phyloP scores from a whole-genome alignment of 352 stramenopile genomes.

The Pythium dissimile region DNA sequence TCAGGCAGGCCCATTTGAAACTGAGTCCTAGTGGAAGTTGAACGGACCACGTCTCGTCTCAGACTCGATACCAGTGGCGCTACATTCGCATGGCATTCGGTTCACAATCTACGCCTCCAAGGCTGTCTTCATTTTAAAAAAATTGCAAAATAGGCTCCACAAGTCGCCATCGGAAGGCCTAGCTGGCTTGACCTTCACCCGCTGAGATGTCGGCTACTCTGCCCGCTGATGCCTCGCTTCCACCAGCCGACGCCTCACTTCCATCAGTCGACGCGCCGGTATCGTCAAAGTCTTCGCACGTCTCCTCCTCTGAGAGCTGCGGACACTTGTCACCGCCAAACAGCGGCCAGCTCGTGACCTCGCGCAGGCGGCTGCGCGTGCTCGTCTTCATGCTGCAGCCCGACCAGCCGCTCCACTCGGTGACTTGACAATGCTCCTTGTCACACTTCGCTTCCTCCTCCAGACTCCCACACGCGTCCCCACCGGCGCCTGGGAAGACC shows the following conservation, averaged over 20 bases:
- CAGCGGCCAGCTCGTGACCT: slow-evolving; percentile 28
- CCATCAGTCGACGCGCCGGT: neutral
- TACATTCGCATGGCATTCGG: too few species aligned
- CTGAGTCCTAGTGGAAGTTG: too few species aligned
- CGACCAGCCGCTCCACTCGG: slow-evolving; percentile 46
- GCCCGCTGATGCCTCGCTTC: too few species aligned
- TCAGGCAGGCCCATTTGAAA: too few species aligned
- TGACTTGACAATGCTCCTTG: slow-evolving; percentile 35
- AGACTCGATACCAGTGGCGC: too few species aligned
- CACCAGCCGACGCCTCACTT: neutral
- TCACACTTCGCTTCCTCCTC: slow-evolving; percentile 34
- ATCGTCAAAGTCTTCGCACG: slow-evolving; percentile 3
- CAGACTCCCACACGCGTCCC: slow-evolving; percentile 21
- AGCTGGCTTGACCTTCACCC: too few species aligned
- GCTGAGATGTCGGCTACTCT: too few species aligned
- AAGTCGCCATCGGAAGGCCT: too few species aligned
- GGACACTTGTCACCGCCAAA: slow-evolving; percentile 35
- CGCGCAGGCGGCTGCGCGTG: slow-evolving; percentile 25
- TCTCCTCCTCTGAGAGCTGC: slow-evolving; percentile 23
- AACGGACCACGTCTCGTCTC: too few species aligned
- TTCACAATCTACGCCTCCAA: too few species aligned
- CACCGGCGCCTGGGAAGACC: slow-evolving; percentile 24
- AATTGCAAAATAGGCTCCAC: too few species aligned
- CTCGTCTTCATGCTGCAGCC: slow-evolving; percentile 50
- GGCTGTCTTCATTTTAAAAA: too few species aligned